Evolutionary conservation across 1,139 yeast genomes (phyloP), one percentile per base, ranked within the genome.

Genomic region (Pichia sp.): DNA sequence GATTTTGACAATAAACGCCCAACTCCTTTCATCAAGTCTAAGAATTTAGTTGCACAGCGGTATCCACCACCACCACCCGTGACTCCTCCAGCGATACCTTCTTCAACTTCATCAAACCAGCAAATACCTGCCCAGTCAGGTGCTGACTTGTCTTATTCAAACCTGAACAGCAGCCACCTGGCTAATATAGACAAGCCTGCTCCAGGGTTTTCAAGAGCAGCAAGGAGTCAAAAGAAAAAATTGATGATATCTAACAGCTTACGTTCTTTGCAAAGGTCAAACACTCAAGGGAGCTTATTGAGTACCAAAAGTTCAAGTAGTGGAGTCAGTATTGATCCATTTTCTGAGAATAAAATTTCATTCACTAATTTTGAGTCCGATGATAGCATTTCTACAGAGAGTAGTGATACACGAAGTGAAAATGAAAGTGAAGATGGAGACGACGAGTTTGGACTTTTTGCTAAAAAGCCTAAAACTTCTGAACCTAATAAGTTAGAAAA

Each of bases 1-100:
- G 90, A 90, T 70, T 88, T 89, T 67, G 95, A 89, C 64, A 85
- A 88, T 63, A 75, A 92, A 54, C 73, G 96, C 47, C 82, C 84
- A 51, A 85, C 95, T 0, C 95, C 96, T 0, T 86, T 80, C 63
- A 83, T 34, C 10, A 55, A 58, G 26, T 53, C 56, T 2, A 59
- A 55, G 5, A 61, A 59, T 36, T 53, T 66, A 31, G 59, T 61
- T 34, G 67, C 71, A 3, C 62, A 61, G 42, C 56, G 71, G 46
- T 60, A 58, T n/a, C 66, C 71, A 6, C 71, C 71, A 4, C 67
- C 69, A 1, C 67, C 48, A 11, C 29, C 46, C 2, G 8, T 40
- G 23, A 8, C 30, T 16, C 8, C 38, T 26, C 50, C 43, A 41
- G 47, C 56, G 8, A 46, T 43, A 15, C 50, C 52, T 4, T 30